Evolutionary conservation across 2,329 filamentous ascomycete genomes (phyloP).

Genomic region (Sarocladiaceae sp.): DNA sequence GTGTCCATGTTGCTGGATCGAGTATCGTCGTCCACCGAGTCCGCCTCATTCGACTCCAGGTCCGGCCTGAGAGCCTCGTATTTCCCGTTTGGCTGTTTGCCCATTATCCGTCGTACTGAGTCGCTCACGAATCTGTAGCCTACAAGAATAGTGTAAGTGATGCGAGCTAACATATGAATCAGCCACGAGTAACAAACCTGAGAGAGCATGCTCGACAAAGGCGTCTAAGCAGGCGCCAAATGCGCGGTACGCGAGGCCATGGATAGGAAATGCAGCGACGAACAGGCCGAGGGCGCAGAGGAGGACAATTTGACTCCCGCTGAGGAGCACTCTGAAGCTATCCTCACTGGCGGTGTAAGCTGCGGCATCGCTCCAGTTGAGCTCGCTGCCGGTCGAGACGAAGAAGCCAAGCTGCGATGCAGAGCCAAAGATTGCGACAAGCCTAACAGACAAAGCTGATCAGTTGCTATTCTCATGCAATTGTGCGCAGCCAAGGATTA

Average conservation of each 20-base stretch:
- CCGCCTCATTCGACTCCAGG: not conserved
- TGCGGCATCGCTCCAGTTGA: constrained; percentile 25
- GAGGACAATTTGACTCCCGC: constrained; percentile 21
- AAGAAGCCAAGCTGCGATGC: constrained; percentile 26
- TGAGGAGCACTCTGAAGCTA: constrained; percentile 24
- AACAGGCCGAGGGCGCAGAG: constrained; percentile 18
- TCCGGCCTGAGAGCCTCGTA: not conserved
- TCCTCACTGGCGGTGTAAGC: constrained; percentile 23
- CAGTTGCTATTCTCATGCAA: not conserved
- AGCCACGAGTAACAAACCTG: constrained; percentile 4
- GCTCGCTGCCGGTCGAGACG: constrained; percentile 23
- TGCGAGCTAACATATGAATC: not conserved
- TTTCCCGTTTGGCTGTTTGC: not conserved
- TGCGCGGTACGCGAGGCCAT: constrained; percentile 18
- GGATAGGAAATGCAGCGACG: constrained; percentile 17
- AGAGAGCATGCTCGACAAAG: constrained; percentile 14
- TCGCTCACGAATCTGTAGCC: not conserved
- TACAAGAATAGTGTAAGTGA: not conserved
- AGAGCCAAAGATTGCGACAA: constrained; percentile 21
- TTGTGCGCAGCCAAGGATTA: not conserved
- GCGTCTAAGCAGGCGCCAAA: constrained; percentile 17
- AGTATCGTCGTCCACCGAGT: not conserved
- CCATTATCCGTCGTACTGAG: not conserved
- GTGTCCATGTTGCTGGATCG: not conserved
- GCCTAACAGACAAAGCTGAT: constrained; percentile 13